Percentiles rank a stretch among this genome's conserved stretches.
Conservation (phyloP, 129 eudicot species). For the Tanacetum coccineum region DNA sequence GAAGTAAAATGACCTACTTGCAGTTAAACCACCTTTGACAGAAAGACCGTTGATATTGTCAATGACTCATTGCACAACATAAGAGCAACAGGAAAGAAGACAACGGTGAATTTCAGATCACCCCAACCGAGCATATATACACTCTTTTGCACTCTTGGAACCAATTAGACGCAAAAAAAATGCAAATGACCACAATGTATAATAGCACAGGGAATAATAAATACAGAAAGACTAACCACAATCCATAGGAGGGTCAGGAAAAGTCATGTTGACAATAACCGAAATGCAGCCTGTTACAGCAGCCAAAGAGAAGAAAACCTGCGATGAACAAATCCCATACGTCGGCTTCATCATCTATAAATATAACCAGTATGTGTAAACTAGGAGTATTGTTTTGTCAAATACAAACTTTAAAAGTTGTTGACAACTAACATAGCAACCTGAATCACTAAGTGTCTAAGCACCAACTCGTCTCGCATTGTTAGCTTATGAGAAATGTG, state of each 20-base stretch:
- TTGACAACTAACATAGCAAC: no score
- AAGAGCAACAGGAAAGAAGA: no score
- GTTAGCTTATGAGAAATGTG: no score
- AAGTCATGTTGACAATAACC: constrained; percentile 45
- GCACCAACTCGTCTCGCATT: no score
- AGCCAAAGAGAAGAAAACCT: constrained; percentile 30
- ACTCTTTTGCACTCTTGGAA: no score
- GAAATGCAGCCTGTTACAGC: constrained; percentile 24
- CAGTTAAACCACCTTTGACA: constrained; percentile 45
- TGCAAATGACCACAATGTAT: no score
- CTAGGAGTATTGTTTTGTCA: no score
- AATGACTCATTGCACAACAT: neutral
- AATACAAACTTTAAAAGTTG: no score
- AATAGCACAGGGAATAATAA: neutral
- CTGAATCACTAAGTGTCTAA: no score
- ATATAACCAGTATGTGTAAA: constrained; percentile 10
- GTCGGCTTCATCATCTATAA: constrained; percentile 19
- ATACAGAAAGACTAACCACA: constrained; percentile 41
- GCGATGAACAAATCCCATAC: constrained; percentile 30
- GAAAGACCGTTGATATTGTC: neutral
- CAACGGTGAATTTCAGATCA: no score
- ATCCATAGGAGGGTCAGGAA: constrained; percentile 36
- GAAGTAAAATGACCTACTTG: constrained; percentile 44
- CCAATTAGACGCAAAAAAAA: no score
- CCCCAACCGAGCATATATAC: no score